A percentile compares a stretch with the other conserved stretches of the same genome.
phyloP scores from a whole-genome alignment of 352 stramenopile genomes.

The Phytophthora hibernalis region DNA sequence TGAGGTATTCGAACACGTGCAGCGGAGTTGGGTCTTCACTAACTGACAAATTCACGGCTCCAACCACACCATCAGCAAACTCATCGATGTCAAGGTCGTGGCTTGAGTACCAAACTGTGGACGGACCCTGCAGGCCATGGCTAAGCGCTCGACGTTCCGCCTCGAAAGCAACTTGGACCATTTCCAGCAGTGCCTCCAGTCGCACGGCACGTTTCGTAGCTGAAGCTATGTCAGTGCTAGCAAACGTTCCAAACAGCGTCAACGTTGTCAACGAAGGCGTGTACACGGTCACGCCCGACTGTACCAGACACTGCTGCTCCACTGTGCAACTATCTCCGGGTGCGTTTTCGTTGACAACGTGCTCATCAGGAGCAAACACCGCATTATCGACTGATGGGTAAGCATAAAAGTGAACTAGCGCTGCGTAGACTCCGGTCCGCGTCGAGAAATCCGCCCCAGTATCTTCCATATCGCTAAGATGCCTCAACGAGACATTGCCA shows the following conservation, averaged over 20 bases:
- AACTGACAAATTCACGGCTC: constrained; percentile 47
- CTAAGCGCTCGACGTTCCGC: constrained; percentile 48
- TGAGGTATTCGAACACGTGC: constrained; percentile 47
- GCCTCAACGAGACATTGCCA: not conserved
- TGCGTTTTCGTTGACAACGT: constrained; percentile 1
- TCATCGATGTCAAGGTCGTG: constrained; percentile 62
- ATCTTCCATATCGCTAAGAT: not conserved
- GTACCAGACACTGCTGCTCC: constrained; percentile 38
- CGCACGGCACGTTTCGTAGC: constrained; percentile 39
- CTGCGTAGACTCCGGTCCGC: constrained; percentile 36
- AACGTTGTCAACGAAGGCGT: constrained; percentile 48
- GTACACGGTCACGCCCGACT: constrained; percentile 72
- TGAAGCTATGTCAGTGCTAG: constrained; percentile 11
- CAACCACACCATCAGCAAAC: constrained; percentile 62
- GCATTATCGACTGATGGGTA: constrained; percentile 43
- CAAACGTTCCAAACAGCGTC: constrained; percentile 35
- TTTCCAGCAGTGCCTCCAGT: constrained; percentile 37
- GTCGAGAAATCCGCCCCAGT: constrained; percentile 24
- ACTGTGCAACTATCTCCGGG: constrained; percentile 32
- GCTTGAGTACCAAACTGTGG: constrained; percentile 65
- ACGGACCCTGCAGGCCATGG: constrained; percentile 58
- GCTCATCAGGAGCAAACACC: constrained; percentile 15
- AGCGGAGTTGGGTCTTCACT: constrained; percentile 24
- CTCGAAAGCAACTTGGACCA: constrained; percentile 51
- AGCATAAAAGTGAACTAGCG: constrained; percentile 53